Evolutionary conservation across 2,329 filamentous ascomycete genomes (phyloP).

Genomic region (Aspergillus caelatus): DNA sequence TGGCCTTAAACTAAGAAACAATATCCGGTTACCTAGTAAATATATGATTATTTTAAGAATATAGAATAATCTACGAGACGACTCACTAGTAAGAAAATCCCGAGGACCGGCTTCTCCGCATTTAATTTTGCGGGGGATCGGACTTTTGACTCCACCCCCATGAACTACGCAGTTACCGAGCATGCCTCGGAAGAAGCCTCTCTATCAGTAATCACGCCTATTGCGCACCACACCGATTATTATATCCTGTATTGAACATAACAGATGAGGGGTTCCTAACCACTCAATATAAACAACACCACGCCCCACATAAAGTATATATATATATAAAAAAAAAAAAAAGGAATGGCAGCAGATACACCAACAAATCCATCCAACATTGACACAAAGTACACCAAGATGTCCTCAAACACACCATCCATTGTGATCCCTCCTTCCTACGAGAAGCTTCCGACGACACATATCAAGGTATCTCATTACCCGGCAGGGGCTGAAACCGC

Average conservation of each 20-base stretch:
- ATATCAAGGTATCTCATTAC: slow-evolving; percentile 43
- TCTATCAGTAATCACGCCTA: background rate
- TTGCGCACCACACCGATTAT: background rate
- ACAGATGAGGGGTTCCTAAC: background rate
- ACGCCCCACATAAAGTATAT: background rate
- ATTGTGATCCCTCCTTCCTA: slow-evolving; percentile 38
- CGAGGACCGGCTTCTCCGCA: background rate
- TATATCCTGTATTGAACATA: background rate
- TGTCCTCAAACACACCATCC: slow-evolving; percentile 14
- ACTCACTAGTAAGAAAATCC: background rate
- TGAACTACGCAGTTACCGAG: background rate
- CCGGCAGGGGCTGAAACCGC: slow-evolving; percentile 53
- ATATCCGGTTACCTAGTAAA: no score
- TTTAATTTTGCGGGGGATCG: background rate
- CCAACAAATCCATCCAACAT: background rate
- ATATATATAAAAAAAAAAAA: no score
- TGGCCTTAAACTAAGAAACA: no score
- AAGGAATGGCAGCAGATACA: background rate
- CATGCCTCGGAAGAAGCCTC: background rate
- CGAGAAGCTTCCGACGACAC: slow-evolving; percentile 31
- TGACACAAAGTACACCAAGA: background rate
- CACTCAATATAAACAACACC: background rate
- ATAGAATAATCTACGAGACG: background rate
- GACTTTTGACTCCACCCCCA: background rate
- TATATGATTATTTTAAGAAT: background rate